Evolutionary conservation across 106 monocot species (phyloP).

Genomic region (Phalaenopsis equestris): DNA sequence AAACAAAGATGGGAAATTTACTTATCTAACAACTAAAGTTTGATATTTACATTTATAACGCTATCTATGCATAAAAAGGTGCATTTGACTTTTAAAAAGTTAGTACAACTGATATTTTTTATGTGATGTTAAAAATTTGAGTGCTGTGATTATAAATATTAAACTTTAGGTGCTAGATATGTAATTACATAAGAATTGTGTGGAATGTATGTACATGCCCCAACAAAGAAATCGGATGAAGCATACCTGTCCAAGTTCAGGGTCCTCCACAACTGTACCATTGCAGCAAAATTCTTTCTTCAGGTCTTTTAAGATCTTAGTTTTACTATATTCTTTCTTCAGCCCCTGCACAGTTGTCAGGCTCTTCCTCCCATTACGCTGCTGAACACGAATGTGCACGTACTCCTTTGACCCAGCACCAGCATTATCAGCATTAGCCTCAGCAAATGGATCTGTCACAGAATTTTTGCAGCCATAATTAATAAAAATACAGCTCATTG

Average conservation of each 20-base stretch:
- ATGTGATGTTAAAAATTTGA: too few relatives aligned
- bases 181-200: too few relatives aligned
- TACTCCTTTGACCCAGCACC: slow-evolving; percentile 41
- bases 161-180: too few relatives aligned
- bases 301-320: slow-evolving; percentile 29
- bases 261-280: slow-evolving; percentile 42
- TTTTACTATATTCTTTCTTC: slow-evolving; percentile 31
- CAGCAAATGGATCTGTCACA: slow-evolving; percentile 29
- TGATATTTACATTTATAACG: too few relatives aligned
- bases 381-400: slow-evolving; percentile 38
- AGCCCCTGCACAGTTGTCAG: slow-evolving; percentile 36
- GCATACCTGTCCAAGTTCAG: slow-evolving; percentile 27
- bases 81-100: too few relatives aligned
- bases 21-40: too few relatives aligned
- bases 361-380: slow-evolving; percentile 40
- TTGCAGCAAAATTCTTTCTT: slow-evolving; percentile 40
- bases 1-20: too few relatives aligned
- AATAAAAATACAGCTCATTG: not conserved
- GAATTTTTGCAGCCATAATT: not conserved
- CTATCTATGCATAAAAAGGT: too few relatives aligned
- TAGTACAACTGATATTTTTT: too few relatives aligned
- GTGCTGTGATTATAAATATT: too few relatives aligned
- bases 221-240: too few relatives aligned
- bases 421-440: slow-evolving; percentile 35
- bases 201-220: too few relatives aligned